Conservation (phyloP, 345 rosid genomes). For the Erucastrum elatum region DNA sequence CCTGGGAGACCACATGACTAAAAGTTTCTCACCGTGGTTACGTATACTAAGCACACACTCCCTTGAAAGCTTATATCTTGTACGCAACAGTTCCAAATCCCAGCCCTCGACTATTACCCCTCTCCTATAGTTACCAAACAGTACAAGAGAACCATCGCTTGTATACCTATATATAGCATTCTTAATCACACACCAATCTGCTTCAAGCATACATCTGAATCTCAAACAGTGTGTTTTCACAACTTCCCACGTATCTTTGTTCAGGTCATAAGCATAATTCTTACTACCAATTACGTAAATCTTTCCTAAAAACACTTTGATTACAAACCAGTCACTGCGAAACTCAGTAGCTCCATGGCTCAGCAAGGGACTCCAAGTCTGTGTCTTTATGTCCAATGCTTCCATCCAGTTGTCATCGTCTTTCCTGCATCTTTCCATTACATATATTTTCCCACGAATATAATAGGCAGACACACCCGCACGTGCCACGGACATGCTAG, state of each 20-base stretch:
- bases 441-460: not conserved
- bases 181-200: not conserved
- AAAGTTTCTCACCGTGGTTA: not conserved
- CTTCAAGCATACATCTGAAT: not conserved
- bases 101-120: not conserved
- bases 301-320: not conserved
- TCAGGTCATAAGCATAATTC: not conserved
- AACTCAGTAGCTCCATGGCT: not conserved
- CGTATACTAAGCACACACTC: not conserved
- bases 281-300: not conserved
- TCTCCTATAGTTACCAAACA: not conserved
- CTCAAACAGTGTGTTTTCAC: not conserved
- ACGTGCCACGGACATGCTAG: not conserved
- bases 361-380: not conserved
- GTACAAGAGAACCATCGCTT: not conserved
- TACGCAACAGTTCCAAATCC: not conserved
- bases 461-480: not conserved
- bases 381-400: not conserved
- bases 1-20: not conserved
- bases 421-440: not conserved
- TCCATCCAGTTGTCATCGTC: not conserved
- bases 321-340: not conserved
- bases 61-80: not conserved
- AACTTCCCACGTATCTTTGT: not conserved
- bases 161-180: not conserved